Evolutionary conservation across 2,329 filamentous ascomycete genomes (phyloP).

Genomic region (Aspergillus sp.): DNA sequence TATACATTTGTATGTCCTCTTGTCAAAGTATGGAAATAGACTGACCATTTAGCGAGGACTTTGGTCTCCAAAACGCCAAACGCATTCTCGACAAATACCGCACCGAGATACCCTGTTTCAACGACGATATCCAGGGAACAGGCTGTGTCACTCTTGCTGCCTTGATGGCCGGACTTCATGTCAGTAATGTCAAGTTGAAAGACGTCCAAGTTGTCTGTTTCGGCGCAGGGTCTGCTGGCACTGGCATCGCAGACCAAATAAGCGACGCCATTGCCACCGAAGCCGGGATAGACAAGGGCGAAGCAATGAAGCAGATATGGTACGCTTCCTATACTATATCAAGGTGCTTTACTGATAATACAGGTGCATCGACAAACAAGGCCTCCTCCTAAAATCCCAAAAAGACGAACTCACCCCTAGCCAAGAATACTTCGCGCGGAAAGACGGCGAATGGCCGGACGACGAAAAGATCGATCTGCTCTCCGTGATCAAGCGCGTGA

Average conservation of each 20-base stretch:
- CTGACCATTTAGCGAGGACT: slow-evolving; percentile 62
- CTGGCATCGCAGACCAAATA: slow-evolving; percentile 83
- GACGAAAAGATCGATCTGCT: slow-evolving; percentile 60
- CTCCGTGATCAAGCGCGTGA: slow-evolving; percentile 66
- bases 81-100: slow-evolving; percentile 75
- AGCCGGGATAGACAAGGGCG: slow-evolving; percentile 64
- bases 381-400: slow-evolving; percentile 66
- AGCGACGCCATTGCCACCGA: slow-evolving; percentile 74
- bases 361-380: slow-evolving; percentile 79
- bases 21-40: not conserved
- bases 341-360: no score
- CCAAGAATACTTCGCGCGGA: slow-evolving; percentile 66
- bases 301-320: slow-evolving; percentile 80
- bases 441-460: slow-evolving; percentile 61
- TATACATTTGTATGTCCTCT: slow-evolving; percentile 66
- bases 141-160: slow-evolving; percentile 84
- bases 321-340: slow-evolving; percentile 31
- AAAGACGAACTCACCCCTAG: slow-evolving; percentile 63
- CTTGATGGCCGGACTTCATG: slow-evolving; percentile 72
- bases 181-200: slow-evolving; percentile 63
- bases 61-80: slow-evolving; percentile 74
- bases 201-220: slow-evolving; percentile 75
- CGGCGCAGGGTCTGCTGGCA: slow-evolving; percentile 77
- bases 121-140: slow-evolving; percentile 87
- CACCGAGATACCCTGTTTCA: slow-evolving; percentile 76